Conservation (phyloP, 306 rosid species). For the Casuarina equisetifolia region DNA sequence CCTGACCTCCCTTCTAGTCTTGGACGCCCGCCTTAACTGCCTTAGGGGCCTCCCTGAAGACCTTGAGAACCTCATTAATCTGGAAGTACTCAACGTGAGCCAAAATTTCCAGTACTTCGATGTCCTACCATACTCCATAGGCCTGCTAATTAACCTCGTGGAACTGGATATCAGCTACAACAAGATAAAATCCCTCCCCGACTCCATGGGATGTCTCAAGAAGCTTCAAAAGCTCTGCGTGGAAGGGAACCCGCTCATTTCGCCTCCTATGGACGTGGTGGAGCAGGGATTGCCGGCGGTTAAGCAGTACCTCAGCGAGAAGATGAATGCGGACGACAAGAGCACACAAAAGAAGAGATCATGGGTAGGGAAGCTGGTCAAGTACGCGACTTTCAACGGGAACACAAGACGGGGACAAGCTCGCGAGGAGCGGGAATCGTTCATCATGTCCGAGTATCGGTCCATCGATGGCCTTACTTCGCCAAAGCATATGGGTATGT, state of each 20-base stretch:
- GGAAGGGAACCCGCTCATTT: conserved; percentile 74
- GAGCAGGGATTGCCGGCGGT: conserved; percentile 63
- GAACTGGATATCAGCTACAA: conserved; percentile 88
- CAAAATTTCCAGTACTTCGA: conserved; percentile 84
- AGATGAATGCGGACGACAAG: conserved; percentile 50
- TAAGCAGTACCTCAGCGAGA: conserved; percentile 59
- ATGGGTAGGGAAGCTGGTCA: conserved; percentile 70
- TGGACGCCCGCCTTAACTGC: conserved; percentile 79
- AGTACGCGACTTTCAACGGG: conserved; percentile 54
- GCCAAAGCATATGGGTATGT: conserved; percentile 61
- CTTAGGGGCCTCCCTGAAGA: conserved; percentile 68
- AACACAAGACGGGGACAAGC: neutral
- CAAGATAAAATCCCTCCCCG: conserved; percentile 50
- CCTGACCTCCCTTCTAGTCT: conserved; percentile 47
- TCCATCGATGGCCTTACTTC: conserved; percentile 69
- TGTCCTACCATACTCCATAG: conserved; percentile 70
- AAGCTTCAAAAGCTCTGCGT: conserved; percentile 62
- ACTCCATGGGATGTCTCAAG: conserved; percentile 72
- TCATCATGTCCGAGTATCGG: conserved; percentile 50
- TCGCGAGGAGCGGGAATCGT: conserved; percentile 47
- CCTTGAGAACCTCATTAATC: conserved; percentile 80
- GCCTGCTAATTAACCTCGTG: conserved; percentile 67
- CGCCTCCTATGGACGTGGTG: conserved; percentile 63
- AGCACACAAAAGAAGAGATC: conserved; percentile 55
- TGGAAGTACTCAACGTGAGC: conserved; percentile 71